Conservation (phyloP, 2,329 filamentous ascomycete genomes). For the Tolypocladium ophioglossoides region DNA sequence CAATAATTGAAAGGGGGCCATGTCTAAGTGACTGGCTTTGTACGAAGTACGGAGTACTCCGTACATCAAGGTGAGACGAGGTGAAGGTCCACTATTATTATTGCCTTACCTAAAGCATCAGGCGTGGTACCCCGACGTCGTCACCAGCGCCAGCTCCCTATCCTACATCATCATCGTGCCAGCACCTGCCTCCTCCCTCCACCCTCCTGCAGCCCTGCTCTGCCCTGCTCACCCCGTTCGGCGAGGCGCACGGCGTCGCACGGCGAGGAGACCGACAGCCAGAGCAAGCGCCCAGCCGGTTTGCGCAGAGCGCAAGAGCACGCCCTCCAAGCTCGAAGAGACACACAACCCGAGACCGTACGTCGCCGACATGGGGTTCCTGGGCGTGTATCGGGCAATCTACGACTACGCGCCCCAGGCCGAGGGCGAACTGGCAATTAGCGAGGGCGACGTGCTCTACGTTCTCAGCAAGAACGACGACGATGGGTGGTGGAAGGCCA, state of each 20-base stretch:
- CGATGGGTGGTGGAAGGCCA: constrained; percentile 90
- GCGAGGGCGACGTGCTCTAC: constrained; percentile 81
- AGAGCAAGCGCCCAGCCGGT: neutral
- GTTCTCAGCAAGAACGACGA: constrained; percentile 71
- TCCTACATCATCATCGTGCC: neutral
- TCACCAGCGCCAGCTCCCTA: neutral
- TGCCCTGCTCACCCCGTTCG: neutral
- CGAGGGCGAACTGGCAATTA: constrained; percentile 74
- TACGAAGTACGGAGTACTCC: too few species aligned
- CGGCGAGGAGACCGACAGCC: neutral
- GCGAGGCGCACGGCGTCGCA: neutral
- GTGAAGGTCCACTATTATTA: neutral
- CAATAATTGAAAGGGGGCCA: neutral
- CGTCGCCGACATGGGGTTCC: constrained; percentile 63
- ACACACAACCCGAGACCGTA: neutral
- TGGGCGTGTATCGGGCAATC: constrained; percentile 80
- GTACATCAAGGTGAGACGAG: neutral
- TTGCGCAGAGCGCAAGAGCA: neutral
- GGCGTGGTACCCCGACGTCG: neutral
- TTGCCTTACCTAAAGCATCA: neutral
- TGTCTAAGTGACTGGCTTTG: neutral
- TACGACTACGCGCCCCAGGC: constrained; percentile 89
- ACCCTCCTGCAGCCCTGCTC: neutral
- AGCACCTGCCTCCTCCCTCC: neutral
- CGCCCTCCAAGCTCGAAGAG: neutral